These are phyloP conservation scores for Claviceps monticola DNA, from an alignment of 2,329 filamentous ascomycete genomes.

Conservation along the genomic window DNA sequence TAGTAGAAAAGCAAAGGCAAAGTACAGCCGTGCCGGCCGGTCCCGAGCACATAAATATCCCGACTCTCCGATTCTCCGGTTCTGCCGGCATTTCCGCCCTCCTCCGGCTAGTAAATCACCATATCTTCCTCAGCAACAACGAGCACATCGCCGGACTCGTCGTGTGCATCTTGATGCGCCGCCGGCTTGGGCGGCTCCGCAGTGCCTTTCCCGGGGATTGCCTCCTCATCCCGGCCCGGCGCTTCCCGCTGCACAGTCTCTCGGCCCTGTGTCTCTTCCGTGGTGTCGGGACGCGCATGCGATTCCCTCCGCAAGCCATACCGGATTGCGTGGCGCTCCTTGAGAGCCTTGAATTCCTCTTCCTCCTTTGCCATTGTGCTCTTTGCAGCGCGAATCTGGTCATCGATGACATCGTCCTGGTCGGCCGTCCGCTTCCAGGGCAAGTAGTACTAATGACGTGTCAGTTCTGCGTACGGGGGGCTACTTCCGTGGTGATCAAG, in stretches of 20 bases:
- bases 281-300: conserved; percentile 12
- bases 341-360: conserved; percentile 43
- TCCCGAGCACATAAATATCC: no score
- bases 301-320: conserved; percentile 12
- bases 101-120: conserved; percentile 60
- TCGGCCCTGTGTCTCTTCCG: conserved; percentile 16
- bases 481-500: neutral
- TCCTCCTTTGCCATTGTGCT: conserved; percentile 49
- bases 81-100: no score
- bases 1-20: no score
- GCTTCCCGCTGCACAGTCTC: neutral
- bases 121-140: conserved; percentile 80
- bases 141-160: conserved; percentile 63
- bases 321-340: conserved; percentile 22
- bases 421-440: conserved; percentile 61
- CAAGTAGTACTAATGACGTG: conserved; percentile 55
- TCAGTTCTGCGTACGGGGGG: neutral
- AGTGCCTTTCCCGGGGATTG: neutral
- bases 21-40: no score
- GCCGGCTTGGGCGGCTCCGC: neutral
- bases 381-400: conserved; percentile 55
- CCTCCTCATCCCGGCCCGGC: neutral
- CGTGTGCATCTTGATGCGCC: conserved; percentile 36
- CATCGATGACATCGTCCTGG: conserved; percentile 57
- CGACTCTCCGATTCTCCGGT: no score